phyloP scores from a whole-genome alignment of 371 early-diverging fungal species.

The Mortierella sp. region DNA sequence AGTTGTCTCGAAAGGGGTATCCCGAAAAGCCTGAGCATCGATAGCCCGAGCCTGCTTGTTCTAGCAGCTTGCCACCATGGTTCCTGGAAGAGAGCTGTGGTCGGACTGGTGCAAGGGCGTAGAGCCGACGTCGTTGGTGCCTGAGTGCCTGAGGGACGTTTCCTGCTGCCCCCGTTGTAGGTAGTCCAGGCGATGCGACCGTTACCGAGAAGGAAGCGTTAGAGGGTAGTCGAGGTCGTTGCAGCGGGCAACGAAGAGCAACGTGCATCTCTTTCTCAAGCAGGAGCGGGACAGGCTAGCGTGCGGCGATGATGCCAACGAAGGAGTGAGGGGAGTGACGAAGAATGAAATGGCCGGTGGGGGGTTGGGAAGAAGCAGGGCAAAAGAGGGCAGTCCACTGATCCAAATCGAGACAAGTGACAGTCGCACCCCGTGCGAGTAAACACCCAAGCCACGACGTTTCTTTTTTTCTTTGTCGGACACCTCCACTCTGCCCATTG shows the following conservation, averaged over 20 bases:
- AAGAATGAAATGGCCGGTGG: background rate
- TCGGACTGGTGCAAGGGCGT: background rate
- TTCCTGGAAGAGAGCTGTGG: background rate
- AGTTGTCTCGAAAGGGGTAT: slow-evolving; percentile 4
- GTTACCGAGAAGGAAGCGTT: background rate
- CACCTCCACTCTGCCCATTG: background rate
- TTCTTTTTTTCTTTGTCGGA: slow-evolving; percentile 23
- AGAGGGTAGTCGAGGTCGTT: slow-evolving; percentile 11
- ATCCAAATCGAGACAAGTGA: background rate
- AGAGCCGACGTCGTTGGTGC: slow-evolving; percentile 4
- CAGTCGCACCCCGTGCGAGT: background rate
- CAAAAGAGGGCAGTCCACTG: slow-evolving; percentile 1
- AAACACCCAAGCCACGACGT: slow-evolving; percentile 19
- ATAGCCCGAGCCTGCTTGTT: background rate
- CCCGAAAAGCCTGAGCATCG: slow-evolving; percentile 4
- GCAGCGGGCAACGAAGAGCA: slow-evolving; percentile 37
- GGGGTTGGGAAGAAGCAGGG: background rate
- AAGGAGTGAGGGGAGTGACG: background rate
- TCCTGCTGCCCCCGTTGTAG: background rate
- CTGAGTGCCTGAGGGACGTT: background rate
- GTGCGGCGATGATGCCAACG: background rate
- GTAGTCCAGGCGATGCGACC: background rate
- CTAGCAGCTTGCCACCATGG: background rate
- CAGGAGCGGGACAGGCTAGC: background rate
- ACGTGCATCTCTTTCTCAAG: slow-evolving; percentile 26